Percentiles rank a stretch among this genome's conserved stretches.
Conservation (phyloP, 768 basidiomycete species). For the Podaxis rugospora region DNA sequence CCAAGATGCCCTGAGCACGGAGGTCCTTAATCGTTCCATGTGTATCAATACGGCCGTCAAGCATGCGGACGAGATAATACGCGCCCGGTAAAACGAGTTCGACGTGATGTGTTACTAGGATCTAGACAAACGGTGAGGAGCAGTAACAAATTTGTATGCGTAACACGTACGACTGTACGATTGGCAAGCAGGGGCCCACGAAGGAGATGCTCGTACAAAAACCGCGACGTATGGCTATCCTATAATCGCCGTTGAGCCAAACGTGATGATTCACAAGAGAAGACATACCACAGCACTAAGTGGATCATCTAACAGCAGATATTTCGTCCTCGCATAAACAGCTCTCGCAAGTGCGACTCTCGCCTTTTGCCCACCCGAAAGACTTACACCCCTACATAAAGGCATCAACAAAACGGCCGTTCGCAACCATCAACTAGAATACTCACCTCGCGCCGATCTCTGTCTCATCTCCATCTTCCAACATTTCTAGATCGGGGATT, state of each 20-base stretch:
- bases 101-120: conserved; percentile 80
- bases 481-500: conserved; percentile 69
- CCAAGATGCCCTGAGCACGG: neutral
- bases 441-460: conserved; percentile 70
- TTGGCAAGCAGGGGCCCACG: conserved; percentile 27
- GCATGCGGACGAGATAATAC: conserved; percentile 70
- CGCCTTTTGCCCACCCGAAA: conserved; percentile 83
- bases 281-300: conserved; percentile 72
- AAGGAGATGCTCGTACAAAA: conserved; percentile 27
- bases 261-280: neutral
- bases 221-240: conserved; percentile 32
- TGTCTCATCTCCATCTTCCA: conserved; percentile 84
- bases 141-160: neutral
- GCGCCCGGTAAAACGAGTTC: conserved; percentile 76
- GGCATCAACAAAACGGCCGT: neutral
- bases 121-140: conserved; percentile 24
- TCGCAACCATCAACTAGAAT: neutral
- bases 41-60: conserved; percentile 76
- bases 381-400: conserved; percentile 54
- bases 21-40: conserved; percentile 69
- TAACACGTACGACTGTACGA: conserved; percentile 26
- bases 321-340: conserved; percentile 67
- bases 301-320: conserved; percentile 77
- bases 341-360: conserved; percentile 82
- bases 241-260: conserved; percentile 6